Evolutionary conservation across 768 basidiomycete genomes (phyloP).

Genomic region (Amanita rimosa): DNA sequence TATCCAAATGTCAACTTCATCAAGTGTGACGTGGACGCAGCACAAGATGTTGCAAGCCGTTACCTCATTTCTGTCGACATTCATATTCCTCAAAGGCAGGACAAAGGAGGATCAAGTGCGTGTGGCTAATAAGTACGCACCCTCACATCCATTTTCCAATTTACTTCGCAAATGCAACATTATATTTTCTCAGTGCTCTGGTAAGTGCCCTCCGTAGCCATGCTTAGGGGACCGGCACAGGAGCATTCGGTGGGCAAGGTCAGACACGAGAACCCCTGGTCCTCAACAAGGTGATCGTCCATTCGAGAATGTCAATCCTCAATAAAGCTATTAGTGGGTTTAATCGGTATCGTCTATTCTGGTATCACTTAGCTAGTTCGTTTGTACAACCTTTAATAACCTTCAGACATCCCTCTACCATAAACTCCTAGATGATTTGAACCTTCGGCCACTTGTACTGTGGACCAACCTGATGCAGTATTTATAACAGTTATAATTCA

Average conservation of each 20-base stretch:
- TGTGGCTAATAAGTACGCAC: slow-evolving; percentile 60
- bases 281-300: not conserved
- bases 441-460: slow-evolving; percentile 45
- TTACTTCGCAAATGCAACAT: not conserved
- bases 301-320: slow-evolving; percentile 42
- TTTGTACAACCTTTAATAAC: too few species aligned
- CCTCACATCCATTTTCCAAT: not conserved
- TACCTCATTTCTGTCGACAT: slow-evolving; percentile 70
- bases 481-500: not conserved
- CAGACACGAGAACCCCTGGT: slow-evolving; percentile 48
- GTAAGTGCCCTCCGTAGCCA: slow-evolving; percentile 48
- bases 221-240: slow-evolving; percentile 24
- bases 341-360: slow-evolving; percentile 55
- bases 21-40: slow-evolving; percentile 73
- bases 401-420: not conserved
- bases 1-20: slow-evolving; percentile 68
- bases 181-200: slow-evolving; percentile 37
- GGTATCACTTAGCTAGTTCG: slow-evolving; percentile 29
- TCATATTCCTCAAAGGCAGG: slow-evolving; percentile 62
- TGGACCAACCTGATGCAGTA: slow-evolving; percentile 29
- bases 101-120: slow-evolving; percentile 60
- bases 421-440: slow-evolving; percentile 19
- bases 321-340: slow-evolving; percentile 48
- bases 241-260: slow-evolving; percentile 61
- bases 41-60: slow-evolving; percentile 49